Percentiles rank a stretch among this genome's conserved stretches.
phyloP scores from a whole-genome alignment of 2,329 filamentous ascomycete species.

The Aspergillus latus region DNA sequence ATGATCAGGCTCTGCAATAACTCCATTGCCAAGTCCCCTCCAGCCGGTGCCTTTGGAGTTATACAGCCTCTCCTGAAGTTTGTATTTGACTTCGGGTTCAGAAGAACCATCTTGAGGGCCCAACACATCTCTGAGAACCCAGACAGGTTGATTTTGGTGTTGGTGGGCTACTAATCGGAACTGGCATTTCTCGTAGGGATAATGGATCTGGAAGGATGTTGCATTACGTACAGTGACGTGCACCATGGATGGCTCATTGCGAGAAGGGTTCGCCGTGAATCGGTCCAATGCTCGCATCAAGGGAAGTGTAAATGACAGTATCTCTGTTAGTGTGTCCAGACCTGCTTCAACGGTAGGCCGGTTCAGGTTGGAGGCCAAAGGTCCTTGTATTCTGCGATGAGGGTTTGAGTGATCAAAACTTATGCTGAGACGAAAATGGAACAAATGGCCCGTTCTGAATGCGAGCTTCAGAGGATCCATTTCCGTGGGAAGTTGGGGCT shows the following conservation, averaged over 20 bases:
- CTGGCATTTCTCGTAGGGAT: slow-evolving; percentile 32
- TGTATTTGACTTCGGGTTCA: slow-evolving; percentile 22
- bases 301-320: slow-evolving; percentile 39
- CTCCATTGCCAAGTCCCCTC: slow-evolving; percentile 42
- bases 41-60: slow-evolving; percentile 40
- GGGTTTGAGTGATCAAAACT: slow-evolving; percentile 38
- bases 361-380: slow-evolving; percentile 40
- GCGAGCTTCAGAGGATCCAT: slow-evolving; percentile 25
- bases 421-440: slow-evolving; percentile 32
- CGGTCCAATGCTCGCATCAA: slow-evolving; percentile 38
- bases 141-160: slow-evolving; percentile 32
- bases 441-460: slow-evolving; percentile 28
- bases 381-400: slow-evolving; percentile 42
- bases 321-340: slow-evolving; percentile 31
- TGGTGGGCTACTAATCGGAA: slow-evolving; percentile 34
- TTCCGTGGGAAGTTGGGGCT: slow-evolving; percentile 18
- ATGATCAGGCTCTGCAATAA: slow-evolving; percentile 33
- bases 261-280: slow-evolving; percentile 29
- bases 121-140: slow-evolving; percentile 36
- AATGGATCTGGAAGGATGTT: slow-evolving; percentile 37
- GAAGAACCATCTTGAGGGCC: slow-evolving; percentile 19
- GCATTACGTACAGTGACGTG: slow-evolving; percentile 38
- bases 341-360: slow-evolving; percentile 29
- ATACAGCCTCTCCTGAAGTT: slow-evolving; percentile 36
- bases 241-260: slow-evolving; percentile 26